Percentiles rank a stretch among this genome's conserved stretches.
phyloP scores from a whole-genome alignment of 2,329 filamentous ascomycete genomes.

The Cladosporium sp. region DNA sequence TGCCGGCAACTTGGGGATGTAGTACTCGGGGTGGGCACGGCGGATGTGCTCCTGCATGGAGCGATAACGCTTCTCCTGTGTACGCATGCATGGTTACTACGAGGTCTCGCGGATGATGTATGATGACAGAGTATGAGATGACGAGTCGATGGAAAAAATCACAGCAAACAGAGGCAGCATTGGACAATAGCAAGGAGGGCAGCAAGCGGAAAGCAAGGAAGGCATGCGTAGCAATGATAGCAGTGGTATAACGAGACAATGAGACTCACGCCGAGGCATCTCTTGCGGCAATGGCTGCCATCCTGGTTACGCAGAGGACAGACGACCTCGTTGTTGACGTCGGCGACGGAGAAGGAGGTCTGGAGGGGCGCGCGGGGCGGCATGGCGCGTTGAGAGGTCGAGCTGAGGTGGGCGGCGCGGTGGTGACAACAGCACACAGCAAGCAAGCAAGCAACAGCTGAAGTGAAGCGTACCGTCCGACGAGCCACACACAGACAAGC shows the following conservation, averaged over 20 bases:
- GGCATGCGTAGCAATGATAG: neutral
- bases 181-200: slow-evolving; percentile 1
- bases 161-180: slow-evolving; percentile 13
- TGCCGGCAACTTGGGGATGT: slow-evolving; percentile 95
- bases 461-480: slow-evolving; percentile 15
- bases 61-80: slow-evolving; percentile 88
- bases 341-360: slow-evolving; percentile 87
- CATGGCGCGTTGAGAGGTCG: slow-evolving; percentile 57
- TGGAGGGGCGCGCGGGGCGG: slow-evolving; percentile 84
- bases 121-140: neutral
- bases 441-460: slow-evolving; percentile 8
- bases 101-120: slow-evolving; percentile 9
- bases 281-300: slow-evolving; percentile 93
- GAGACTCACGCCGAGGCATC: slow-evolving; percentile 91
- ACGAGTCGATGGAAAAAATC: neutral
- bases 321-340: slow-evolving; percentile 93
- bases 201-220: neutral
- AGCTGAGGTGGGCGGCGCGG: slow-evolving; percentile 1
- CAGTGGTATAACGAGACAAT: slow-evolving; percentile 12
- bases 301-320: slow-evolving; percentile 95
- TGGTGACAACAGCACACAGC: slow-evolving; percentile 11
- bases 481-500: neutral
- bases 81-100: slow-evolving; percentile 19
- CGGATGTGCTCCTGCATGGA: slow-evolving; percentile 99
- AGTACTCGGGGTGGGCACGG: slow-evolving; percentile 92